Evolutionary conservation across 1,284 basidiomycete species (phyloP).

Genomic region (Mycosarcoma mackinlayi): DNA sequence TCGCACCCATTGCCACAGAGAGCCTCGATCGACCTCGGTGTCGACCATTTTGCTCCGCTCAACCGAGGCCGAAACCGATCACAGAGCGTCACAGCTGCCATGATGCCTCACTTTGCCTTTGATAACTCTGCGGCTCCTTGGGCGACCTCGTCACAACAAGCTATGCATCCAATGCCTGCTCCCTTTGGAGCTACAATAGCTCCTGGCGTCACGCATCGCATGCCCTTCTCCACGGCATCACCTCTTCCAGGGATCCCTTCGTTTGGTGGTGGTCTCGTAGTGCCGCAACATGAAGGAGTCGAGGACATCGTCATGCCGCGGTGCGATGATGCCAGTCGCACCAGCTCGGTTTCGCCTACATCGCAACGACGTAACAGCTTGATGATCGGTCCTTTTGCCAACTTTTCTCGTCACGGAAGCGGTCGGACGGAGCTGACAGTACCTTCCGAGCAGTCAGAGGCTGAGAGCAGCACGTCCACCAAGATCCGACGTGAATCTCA

Average conservation of each 20-base stretch:
- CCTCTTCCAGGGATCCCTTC: slow-evolving; percentile 13
- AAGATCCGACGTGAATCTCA: slow-evolving; percentile 17
- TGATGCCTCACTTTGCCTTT: slow-evolving; percentile 25
- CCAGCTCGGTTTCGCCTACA: slow-evolving; percentile 20
- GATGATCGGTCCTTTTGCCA: slow-evolving; percentile 17
- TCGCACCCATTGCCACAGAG: slow-evolving; percentile 39
- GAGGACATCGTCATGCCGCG: slow-evolving; percentile 28
- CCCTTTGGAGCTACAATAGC: slow-evolving; percentile 25
- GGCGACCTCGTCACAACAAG: slow-evolving; percentile 20
- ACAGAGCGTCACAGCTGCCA: slow-evolving; percentile 31
- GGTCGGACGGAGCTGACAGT: slow-evolving; percentile 42
- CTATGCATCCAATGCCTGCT: slow-evolving; percentile 13
- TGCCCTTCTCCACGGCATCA: slow-evolving; percentile 10
- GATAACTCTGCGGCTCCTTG: slow-evolving; percentile 23
- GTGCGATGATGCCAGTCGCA: slow-evolving; percentile 14
- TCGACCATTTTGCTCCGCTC: slow-evolving; percentile 22
- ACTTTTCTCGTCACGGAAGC: slow-evolving; percentile 37
- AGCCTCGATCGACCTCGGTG: slow-evolving; percentile 37
- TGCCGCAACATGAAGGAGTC: slow-evolving; percentile 10
- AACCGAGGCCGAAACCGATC: slow-evolving; percentile 32
- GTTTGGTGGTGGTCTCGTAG: slow-evolving; percentile 16
- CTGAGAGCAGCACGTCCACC: slow-evolving; percentile 9
- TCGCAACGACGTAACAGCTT: slow-evolving; percentile 21
- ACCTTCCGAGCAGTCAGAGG: slow-evolving; percentile 27
- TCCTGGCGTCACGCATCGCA: slow-evolving; percentile 27